These are phyloP conservation scores for Calonectria hawksworthii DNA, from an alignment of 2,329 filamentous ascomycete species.

Conservation along the genomic window DNA sequence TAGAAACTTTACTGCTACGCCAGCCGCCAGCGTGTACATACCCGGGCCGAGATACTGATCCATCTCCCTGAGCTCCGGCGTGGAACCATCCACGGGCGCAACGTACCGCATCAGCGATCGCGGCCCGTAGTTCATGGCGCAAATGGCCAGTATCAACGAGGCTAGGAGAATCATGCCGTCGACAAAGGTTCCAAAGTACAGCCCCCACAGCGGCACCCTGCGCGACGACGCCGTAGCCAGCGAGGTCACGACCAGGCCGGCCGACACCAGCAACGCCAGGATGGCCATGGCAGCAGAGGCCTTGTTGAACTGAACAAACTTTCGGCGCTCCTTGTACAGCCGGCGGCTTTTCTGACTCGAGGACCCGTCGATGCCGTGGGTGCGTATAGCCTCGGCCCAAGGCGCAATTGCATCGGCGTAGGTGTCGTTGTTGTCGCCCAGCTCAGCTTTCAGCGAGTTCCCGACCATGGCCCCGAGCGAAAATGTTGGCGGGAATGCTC, in stretches of 20 bases:
- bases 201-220: slow-evolving; percentile 22
- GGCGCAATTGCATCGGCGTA: slow-evolving; percentile 23
- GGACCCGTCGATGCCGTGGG: slow-evolving; percentile 30
- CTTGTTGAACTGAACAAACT: slow-evolving; percentile 28
- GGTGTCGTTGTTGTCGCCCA: slow-evolving; percentile 5
- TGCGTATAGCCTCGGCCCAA: slow-evolving; percentile 25
- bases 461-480: slow-evolving; percentile 31
- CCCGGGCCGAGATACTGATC: slow-evolving; percentile 25
- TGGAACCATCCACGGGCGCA: background rate
- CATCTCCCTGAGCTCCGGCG: background rate
- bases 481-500: slow-evolving; percentile 28
- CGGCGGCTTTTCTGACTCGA: background rate
- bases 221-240: slow-evolving; percentile 21
- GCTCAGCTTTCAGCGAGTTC: slow-evolving; percentile 26
- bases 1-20: slow-evolving; percentile 34
- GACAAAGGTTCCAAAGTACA: slow-evolving; percentile 30
- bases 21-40: slow-evolving; percentile 32
- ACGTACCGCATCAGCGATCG: slow-evolving; percentile 22
- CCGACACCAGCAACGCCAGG: slow-evolving; percentile 30
- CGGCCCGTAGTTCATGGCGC: slow-evolving; percentile 31
- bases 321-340: slow-evolving; percentile 14
- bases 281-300: slow-evolving; percentile 33
- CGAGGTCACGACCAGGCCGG: slow-evolving; percentile 14
- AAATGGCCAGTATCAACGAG: slow-evolving; percentile 22
- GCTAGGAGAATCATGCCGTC: slow-evolving; percentile 29